Percentiles rank a stretch among this genome's conserved stretches.
These are phyloP conservation scores for Eucalyptus polyanthemos DNA, from an alignment of 345 rosid species.

Conservation along the genomic window DNA sequence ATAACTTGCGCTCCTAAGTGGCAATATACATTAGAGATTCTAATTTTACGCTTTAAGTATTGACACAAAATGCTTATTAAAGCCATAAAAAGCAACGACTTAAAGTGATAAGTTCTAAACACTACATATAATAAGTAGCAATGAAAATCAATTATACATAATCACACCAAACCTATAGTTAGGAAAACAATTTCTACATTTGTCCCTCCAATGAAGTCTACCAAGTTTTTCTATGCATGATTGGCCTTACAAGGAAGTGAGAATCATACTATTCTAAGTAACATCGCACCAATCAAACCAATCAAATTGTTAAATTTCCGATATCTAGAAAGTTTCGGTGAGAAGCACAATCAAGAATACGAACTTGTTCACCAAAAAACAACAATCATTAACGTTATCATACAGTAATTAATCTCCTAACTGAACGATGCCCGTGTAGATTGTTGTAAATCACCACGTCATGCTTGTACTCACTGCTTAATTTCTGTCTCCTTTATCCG, in stretches of 20 bases:
- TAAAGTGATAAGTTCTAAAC: neutral
- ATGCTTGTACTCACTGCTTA: neutral
- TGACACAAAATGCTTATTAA: neutral
- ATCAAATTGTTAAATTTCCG: fast-evolving
- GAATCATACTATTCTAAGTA: neutral
- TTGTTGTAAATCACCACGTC: neutral
- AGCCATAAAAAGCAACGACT: neutral
- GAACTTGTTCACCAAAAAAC: neutral
- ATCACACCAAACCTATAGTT: neutral
- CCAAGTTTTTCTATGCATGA: neutral
- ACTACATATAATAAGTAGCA: neutral
- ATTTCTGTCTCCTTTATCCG: neutral
- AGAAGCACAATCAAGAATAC: neutral
- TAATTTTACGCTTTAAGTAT: neutral
- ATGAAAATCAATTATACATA: neutral
- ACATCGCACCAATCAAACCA: neutral
- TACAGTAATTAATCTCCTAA: neutral
- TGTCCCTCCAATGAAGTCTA: neutral
- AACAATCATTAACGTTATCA: neutral
- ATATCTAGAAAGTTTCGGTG: fast-evolving
- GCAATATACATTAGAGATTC: neutral
- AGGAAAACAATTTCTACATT: neutral
- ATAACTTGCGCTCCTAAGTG: neutral
- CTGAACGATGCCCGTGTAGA: neutral
- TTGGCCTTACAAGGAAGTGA: neutral